These are phyloP conservation scores for Fusarium sp. DNA, from an alignment of 2,329 filamentous ascomycete genomes.

Conservation along the genomic window DNA sequence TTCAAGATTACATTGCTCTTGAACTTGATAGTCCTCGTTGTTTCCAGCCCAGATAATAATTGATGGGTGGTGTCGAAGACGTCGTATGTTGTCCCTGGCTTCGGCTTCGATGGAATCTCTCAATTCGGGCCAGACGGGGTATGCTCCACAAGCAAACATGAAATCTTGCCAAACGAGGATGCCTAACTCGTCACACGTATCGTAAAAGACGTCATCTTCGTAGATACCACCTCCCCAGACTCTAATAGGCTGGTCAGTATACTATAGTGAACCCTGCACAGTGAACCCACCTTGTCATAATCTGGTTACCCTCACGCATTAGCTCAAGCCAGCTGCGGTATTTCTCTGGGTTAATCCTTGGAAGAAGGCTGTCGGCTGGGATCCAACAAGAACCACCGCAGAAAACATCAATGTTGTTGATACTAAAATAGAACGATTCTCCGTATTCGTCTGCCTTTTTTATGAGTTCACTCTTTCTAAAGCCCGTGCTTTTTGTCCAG, in stretches of 20 bases:
- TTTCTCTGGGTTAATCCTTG: slow-evolving; percentile 56
- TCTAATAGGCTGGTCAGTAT: not conserved
- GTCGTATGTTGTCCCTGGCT: slow-evolving; percentile 71
- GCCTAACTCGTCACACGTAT: slow-evolving; percentile 76
- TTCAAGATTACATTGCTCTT: slow-evolving; percentile 74
- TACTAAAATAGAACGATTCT: slow-evolving; percentile 79
- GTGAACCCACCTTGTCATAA: slow-evolving; percentile 42
- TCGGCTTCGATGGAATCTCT: slow-evolving; percentile 71
- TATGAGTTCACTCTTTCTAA: slow-evolving; percentile 29
- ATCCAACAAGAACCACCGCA: slow-evolving; percentile 85
- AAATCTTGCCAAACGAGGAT: slow-evolving; percentile 81
- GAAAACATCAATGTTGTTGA: slow-evolving; percentile 79
- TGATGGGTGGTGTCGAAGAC: slow-evolving; percentile 72
- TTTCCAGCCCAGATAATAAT: slow-evolving; percentile 85
- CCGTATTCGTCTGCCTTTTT: slow-evolving; percentile 68
- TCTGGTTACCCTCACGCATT: slow-evolving; percentile 65
- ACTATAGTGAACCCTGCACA: not conserved
- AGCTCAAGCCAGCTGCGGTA: slow-evolving; percentile 79
- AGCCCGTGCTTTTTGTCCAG: slow-evolving; percentile 2
- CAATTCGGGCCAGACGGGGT: slow-evolving; percentile 72
- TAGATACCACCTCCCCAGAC: slow-evolving; percentile 58
- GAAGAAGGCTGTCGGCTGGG: slow-evolving; percentile 80
- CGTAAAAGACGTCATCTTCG: slow-evolving; percentile 76
- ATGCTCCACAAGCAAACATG: slow-evolving; percentile 77
- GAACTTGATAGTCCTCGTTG: slow-evolving; percentile 83